These are phyloP conservation scores for Ceratobasidium papillatum DNA, from an alignment of 1,284 basidiomycete species.

Conservation along the genomic window DNA sequence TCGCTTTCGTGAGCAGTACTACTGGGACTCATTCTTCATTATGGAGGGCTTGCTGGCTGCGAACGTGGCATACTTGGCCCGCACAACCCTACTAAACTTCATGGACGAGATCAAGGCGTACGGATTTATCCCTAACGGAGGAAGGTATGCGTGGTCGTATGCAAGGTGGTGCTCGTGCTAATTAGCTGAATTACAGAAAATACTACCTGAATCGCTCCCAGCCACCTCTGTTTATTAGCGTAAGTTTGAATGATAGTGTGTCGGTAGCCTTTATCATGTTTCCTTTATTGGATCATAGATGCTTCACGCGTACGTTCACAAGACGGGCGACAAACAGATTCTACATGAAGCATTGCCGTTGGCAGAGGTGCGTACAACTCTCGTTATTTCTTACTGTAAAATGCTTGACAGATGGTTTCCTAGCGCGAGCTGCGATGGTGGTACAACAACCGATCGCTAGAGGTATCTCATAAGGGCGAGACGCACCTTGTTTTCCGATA, in stretches of 20 bases:
- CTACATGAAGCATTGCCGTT: slow-evolving; percentile 69
- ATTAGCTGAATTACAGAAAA: too few species aligned
- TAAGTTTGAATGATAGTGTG: slow-evolving; percentile 51
- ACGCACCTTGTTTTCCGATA: slow-evolving; percentile 77
- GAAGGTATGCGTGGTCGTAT: slow-evolving; percentile 55
- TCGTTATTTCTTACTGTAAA: not conserved
- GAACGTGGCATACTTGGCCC: slow-evolving; percentile 75
- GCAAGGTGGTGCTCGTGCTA: too few species aligned
- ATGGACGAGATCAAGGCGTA: slow-evolving; percentile 85
- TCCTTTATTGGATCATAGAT: slow-evolving; percentile 56
- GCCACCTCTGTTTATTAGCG: slow-evolving; percentile 72
- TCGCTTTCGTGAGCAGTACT: slow-evolving; percentile 72
- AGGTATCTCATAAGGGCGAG: not conserved
- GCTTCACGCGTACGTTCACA: slow-evolving; percentile 69
- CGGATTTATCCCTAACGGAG: slow-evolving; percentile 94
- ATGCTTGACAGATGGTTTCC: not conserved
- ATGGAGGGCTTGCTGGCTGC: slow-evolving; percentile 78
- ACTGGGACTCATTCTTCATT: slow-evolving; percentile 73
- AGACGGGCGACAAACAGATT: slow-evolving; percentile 68
- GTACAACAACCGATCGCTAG: not conserved
- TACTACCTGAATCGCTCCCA: not conserved
- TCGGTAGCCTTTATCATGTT: too few species aligned
- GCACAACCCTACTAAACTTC: slow-evolving; percentile 85
- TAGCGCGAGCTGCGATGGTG: slow-evolving; percentile 77
- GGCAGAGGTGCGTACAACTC: slow-evolving; percentile 55